phyloP scores from a whole-genome alignment of 2,329 filamentous ascomycete species.

The Colletotrichum tanaceti region DNA sequence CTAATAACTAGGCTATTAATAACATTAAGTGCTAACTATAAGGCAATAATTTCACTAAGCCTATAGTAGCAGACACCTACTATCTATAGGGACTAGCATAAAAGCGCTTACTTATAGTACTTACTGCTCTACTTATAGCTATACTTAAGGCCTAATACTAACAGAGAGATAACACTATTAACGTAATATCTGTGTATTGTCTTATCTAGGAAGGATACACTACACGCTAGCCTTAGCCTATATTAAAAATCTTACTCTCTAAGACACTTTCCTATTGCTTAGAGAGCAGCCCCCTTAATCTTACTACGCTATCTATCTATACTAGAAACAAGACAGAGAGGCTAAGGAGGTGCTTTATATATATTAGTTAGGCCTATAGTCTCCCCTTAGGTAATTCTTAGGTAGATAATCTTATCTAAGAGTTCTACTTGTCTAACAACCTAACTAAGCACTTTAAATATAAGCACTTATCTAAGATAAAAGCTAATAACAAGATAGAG shows the following conservation, averaged over 20 bases:
- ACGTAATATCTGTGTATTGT: conserved; percentile 36
- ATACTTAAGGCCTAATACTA: conserved; percentile 38
- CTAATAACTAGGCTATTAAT: conserved; percentile 40
- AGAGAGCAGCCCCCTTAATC: conserved; percentile 15
- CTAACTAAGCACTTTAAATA: conserved; percentile 38
- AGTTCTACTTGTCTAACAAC: conserved; percentile 36
- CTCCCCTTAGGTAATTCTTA: conserved; percentile 14
- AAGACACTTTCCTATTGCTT: not conserved
- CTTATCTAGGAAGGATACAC: conserved; percentile 7
- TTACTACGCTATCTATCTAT: conserved; percentile 35
- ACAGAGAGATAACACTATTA: conserved; percentile 35
- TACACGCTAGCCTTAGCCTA: not conserved
- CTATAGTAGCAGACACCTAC: conserved; percentile 7
- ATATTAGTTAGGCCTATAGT: conserved; percentile 27
- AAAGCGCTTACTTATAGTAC: conserved; percentile 38
- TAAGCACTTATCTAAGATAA: conserved; percentile 33
- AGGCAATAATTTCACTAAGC: conserved; percentile 40
- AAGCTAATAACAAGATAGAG: conserved; percentile 11
- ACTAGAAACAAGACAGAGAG: no score
- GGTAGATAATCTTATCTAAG: conserved; percentile 23
- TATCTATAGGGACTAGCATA: conserved; percentile 35
- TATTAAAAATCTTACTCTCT: not conserved
- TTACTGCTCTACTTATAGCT: conserved; percentile 28
- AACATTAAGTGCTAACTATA: conserved; percentile 43
- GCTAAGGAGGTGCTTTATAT: conserved; percentile 22